Percentiles rank a stretch among this genome's conserved stretches.
phyloP scores from a whole-genome alignment of 192 early-diverging fungal genomes.

The Coemansia sp. region DNA sequence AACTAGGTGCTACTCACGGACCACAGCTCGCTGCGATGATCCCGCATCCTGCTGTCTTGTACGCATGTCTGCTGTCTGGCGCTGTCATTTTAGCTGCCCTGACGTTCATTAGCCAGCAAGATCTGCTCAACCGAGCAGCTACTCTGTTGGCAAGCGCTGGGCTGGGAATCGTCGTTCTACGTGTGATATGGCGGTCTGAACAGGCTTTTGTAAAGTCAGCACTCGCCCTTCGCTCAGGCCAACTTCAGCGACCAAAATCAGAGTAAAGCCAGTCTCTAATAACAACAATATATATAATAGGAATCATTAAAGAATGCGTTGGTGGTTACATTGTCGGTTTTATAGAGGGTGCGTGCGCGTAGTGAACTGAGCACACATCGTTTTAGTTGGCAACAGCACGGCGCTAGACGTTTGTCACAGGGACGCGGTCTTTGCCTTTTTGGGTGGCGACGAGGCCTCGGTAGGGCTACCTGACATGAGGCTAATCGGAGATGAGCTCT shows the following conservation, averaged over 20 bases:
- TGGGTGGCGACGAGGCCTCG: conserved; percentile 36
- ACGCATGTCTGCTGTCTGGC: conserved; percentile 23
- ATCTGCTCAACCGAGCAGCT: conserved; percentile 1
- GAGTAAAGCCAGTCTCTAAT: conserved; percentile 2
- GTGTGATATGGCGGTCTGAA: conserved; percentile 36
- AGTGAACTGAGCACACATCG: background rate
- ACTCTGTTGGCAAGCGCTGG: conserved; percentile 20
- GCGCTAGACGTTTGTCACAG: conserved; percentile 14
- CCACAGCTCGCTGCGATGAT: conserved; percentile 27
- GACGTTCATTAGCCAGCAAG: background rate
- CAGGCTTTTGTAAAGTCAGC: conserved; percentile 33
- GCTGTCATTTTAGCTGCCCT: conserved; percentile 3
- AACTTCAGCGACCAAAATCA: background rate
- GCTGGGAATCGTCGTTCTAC: conserved; percentile 24
- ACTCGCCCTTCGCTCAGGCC: conserved; percentile 22
- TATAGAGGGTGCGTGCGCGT: background rate
- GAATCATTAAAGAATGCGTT: background rate
- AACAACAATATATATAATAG: background rate
- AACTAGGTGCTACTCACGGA: background rate
- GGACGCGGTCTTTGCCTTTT: conserved; percentile 52
- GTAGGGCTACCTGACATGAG: conserved; percentile 17
- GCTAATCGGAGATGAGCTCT: conserved; percentile 11
- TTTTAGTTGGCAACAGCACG: conserved; percentile 2
- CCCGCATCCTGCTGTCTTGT: conserved; percentile 32
- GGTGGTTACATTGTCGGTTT: conserved; percentile 1